These are phyloP conservation scores for Wallacemonas collosoma DNA, from an alignment of 208 protist species.

Conservation along the genomic window DNA sequence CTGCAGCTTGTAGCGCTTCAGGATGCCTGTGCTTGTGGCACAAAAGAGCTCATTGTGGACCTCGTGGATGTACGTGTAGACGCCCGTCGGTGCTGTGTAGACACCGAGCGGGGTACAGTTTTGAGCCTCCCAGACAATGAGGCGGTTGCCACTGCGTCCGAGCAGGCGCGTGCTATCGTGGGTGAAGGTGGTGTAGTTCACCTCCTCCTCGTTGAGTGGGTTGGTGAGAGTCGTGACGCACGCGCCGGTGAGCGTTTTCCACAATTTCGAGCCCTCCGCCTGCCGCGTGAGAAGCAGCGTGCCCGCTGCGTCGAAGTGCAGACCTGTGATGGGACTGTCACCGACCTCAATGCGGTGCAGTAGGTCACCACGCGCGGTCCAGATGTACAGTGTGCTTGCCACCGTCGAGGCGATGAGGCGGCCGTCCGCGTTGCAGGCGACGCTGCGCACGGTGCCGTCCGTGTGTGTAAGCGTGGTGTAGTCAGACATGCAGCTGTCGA, in stretches of 20 bases:
- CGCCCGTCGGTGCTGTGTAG: slow-evolving; percentile 45
- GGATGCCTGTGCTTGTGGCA: slow-evolving; percentile 49
- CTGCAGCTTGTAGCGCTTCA: slow-evolving; percentile 58
- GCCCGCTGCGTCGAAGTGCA: slow-evolving; percentile 64
- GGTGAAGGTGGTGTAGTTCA: slow-evolving; percentile 56
- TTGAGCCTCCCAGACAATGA: slow-evolving; percentile 65
- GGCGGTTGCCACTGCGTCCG: slow-evolving; percentile 39
- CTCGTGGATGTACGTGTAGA: slow-evolving; percentile 59
- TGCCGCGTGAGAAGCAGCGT: slow-evolving; percentile 59
- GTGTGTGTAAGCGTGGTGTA: slow-evolving; percentile 46
- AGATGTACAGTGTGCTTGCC: slow-evolving; percentile 64
- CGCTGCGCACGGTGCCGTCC: slow-evolving; percentile 45
- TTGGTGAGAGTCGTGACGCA: slow-evolving; percentile 35
- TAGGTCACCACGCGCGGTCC: slow-evolving; percentile 61
- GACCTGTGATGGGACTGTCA: slow-evolving; percentile 51
- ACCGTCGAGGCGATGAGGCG: slow-evolving; percentile 67
- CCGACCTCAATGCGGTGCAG: slow-evolving; percentile 64
- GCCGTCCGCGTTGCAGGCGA: slow-evolving; percentile 62
- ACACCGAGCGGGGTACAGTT: slow-evolving; percentile 48
- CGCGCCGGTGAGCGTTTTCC: slow-evolving; percentile 59
- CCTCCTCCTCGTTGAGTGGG: slow-evolving; percentile 29
- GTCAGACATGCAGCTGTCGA: slow-evolving; percentile 31
- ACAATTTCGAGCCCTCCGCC: slow-evolving; percentile 51
- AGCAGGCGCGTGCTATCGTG: slow-evolving; percentile 64
- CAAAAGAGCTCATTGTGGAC: slow-evolving; percentile 46